Evolutionary conservation across 345 rosid species (phyloP).

Genomic region (Brassica juncea): DNA sequence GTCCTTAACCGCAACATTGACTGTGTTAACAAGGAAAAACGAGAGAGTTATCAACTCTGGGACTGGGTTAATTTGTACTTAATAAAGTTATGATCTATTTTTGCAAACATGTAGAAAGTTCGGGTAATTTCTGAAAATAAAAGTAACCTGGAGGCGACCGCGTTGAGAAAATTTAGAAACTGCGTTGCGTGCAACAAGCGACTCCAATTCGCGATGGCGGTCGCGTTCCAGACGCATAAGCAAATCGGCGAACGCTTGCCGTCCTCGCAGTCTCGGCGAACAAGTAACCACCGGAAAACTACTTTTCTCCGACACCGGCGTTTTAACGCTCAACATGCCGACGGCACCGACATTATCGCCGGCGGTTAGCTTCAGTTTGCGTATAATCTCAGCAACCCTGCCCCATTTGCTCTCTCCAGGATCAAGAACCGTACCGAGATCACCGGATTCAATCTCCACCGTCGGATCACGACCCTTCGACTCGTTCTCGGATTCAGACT

Average conservation of each 20-base stretch:
- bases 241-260: slow-evolving; percentile 75
- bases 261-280: slow-evolving; percentile 64
- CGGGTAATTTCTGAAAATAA: neutral
- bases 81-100: neutral
- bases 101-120: too few species aligned
- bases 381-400: slow-evolving; percentile 64
- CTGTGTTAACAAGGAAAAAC: slow-evolving; percentile 35
- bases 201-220: slow-evolving; percentile 54
- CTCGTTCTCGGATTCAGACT: slow-evolving; percentile 35
- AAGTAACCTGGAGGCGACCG: slow-evolving; percentile 79
- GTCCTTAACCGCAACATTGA: slow-evolving; percentile 64
- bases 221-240: slow-evolving; percentile 60
- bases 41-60: neutral
- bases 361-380: slow-evolving; percentile 42
- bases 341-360: slow-evolving; percentile 27
- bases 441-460: slow-evolving; percentile 27
- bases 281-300: slow-evolving; percentile 30
- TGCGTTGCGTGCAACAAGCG: slow-evolving; percentile 49
- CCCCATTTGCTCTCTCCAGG: slow-evolving; percentile 47
- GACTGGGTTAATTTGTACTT: neutral
- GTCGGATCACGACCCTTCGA: slow-evolving; percentile 8
- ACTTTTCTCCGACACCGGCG: slow-evolving; percentile 23
- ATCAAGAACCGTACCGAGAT: slow-evolving; percentile 9
- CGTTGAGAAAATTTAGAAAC: slow-evolving; percentile 77
- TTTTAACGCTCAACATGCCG: slow-evolving; percentile 21